Evolutionary conservation across 2,329 filamentous ascomycete species (phyloP), one percentile per base, ranked within the genome.

Genomic region (Colletotrichum phormii): DNA sequence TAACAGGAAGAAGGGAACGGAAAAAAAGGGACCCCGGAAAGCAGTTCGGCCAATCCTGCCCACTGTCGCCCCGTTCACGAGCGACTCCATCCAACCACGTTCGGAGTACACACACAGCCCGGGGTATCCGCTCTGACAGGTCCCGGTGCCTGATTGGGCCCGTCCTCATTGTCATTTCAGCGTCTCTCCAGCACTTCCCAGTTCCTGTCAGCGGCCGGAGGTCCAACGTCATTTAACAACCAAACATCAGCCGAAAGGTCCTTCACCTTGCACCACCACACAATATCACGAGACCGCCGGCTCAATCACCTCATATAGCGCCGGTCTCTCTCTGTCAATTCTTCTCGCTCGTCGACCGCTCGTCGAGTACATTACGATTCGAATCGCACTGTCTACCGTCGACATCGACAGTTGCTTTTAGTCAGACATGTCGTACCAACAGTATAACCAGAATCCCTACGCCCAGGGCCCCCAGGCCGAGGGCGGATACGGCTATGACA

Each of bases 401-500:
- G 12, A 22, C 29, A 49, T 60, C n/a, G 72, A 51, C 62, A 60
- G 31, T 42, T 65, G 49, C 58, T 57, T 55, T 62, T 35, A 69
- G 71, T 68, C 80, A 81, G 71, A 9, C 80, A 92, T 92, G 90
- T 90, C 90, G 76, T 89, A 90, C 84, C 84, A 86, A 75, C 88
- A 89, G 78, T 92, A 93, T 81, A 85, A 88, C 75, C 87, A 89
- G 75, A 92, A 93, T 79, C 91, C 91, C 51, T 94, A 94, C 80
- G 85, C 88, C 74, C 85, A 88, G 79, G 86, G 82, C 60, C 84
- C 87, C 4, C 78, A 81, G 70, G 84, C 86, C 71, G 87, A 87
- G 79, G 79, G 83, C 71, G 85, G 84, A 68, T 84, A 88, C 72
- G 82, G 81, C 72, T 85, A 85, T 72, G 80, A 81, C 67, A 54